Percentiles rank a stretch among this genome's conserved stretches.
phyloP scores from a whole-genome alignment of 2,329 filamentous ascomycete genomes.

The Apiospora rasikravindrae region DNA sequence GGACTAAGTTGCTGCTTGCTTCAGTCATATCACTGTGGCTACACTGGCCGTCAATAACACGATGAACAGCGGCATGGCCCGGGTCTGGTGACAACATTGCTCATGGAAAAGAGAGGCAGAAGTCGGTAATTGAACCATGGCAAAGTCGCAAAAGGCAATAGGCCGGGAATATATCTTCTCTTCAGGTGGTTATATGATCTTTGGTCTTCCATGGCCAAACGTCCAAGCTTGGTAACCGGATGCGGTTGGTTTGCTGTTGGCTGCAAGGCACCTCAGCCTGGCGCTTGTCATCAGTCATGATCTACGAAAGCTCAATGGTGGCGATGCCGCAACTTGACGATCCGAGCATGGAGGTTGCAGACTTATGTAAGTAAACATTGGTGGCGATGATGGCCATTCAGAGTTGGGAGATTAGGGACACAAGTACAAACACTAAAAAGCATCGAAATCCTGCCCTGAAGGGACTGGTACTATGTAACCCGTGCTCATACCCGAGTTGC shows the following conservation, averaged over 20 bases:
- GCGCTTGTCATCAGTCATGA: background rate
- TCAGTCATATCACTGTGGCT: conserved; percentile 10
- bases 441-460: background rate
- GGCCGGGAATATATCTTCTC: background rate
- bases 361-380: conserved; percentile 16
- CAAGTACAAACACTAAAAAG: background rate
- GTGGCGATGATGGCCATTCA: background rate
- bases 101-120: background rate
- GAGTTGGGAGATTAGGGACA: background rate
- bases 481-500: background rate
- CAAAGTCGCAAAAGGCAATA: background rate
- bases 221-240: conserved; percentile 2
- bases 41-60: background rate
- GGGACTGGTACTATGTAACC: background rate
- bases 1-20: conserved; percentile 10
- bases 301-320: background rate
- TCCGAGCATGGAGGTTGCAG: conserved; percentile 6
- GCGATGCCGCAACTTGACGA: background rate
- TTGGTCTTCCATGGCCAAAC: background rate
- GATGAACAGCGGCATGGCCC: conserved; percentile 10
- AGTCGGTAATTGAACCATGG: background rate
- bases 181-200: background rate
- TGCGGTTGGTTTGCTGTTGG: conserved; percentile 9
- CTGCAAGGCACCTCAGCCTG: conserved; percentile 3
- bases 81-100: background rate